Evolutionary conservation across 139 green algal species (phyloP).

Genomic region (Coelastrella sp.): DNA sequence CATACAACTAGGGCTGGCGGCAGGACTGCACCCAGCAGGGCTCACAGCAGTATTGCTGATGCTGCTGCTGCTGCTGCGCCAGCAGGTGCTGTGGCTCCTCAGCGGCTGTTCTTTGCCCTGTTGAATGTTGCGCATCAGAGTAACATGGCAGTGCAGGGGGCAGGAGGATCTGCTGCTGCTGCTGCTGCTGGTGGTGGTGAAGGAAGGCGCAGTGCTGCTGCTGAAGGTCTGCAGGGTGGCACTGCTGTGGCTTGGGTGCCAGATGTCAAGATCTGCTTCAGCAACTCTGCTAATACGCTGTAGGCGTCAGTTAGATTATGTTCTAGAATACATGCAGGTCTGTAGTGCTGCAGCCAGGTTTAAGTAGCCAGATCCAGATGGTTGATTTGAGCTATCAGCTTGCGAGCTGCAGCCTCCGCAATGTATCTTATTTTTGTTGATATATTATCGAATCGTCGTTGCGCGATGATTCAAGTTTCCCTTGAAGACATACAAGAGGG

Average conservation of each 20-base stretch:
- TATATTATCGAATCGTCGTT: neutral
- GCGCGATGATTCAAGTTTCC: too few species aligned
- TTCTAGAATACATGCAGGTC: neutral
- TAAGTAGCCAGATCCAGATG: neutral
- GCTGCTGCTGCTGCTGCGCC: neutral
- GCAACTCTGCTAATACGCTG: neutral
- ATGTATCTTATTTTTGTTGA: neutral
- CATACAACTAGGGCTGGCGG: neutral
- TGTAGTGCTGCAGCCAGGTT: neutral
- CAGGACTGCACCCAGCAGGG: neutral
- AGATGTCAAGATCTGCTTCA: neutral
- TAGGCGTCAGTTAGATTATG: neutral
- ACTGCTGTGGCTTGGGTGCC: conserved; percentile 10
- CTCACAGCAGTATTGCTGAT: neutral
- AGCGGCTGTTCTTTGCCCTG: conserved; percentile 36
- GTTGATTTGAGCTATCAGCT: too few species aligned
- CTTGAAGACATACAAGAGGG: too few species aligned
- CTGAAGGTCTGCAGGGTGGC: neutral
- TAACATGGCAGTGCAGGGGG: conserved; percentile 28
- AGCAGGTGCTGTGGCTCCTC: neutral
- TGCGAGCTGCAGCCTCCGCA: neutral
- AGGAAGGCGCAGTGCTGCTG: neutral
- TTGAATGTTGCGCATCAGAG: conserved; percentile 24
- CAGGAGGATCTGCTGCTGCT: neutral
- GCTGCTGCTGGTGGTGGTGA: neutral